phyloP scores from a whole-genome alignment of 1,284 basidiomycete species.

The Irpex sp. region DNA sequence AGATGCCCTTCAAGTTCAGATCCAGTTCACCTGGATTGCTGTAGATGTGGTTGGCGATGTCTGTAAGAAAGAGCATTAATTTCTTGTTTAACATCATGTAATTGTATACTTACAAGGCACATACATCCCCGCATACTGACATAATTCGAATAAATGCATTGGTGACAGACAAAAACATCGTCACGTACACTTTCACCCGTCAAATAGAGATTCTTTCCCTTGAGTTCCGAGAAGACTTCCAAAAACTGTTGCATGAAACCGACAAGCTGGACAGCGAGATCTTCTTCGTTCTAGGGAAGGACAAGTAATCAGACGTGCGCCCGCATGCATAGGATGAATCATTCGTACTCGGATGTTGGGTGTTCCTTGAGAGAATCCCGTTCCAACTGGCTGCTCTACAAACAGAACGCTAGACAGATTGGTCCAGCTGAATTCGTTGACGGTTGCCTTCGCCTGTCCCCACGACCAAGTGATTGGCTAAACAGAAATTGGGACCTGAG shows the following conservation, averaged over 20 bases:
- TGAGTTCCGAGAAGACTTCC: constrained; percentile 75
- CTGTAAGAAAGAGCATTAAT: constrained; percentile 39
- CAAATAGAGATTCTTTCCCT: constrained; percentile 75
- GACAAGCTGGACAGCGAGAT: constrained; percentile 69
- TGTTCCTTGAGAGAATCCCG: constrained; percentile 82
- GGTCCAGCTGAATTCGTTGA: constrained; percentile 84
- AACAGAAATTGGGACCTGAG: constrained; percentile 9
- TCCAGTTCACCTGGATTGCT: constrained; percentile 60
- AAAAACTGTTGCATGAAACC: constrained; percentile 83
- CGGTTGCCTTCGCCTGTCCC: constrained; percentile 72
- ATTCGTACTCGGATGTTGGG: constrained; percentile 67
- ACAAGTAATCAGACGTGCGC: background rate
- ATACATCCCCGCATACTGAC: constrained; percentile 71
- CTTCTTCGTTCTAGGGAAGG: constrained; percentile 63
- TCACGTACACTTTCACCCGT: constrained; percentile 76
- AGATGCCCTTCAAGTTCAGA: constrained; percentile 73
- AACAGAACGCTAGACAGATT: constrained; percentile 83
- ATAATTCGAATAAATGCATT: background rate
- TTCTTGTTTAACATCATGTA: background rate
- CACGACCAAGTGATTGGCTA: constrained; percentile 76
- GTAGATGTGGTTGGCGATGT: constrained; percentile 81
- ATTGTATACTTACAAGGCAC: constrained; percentile 53
- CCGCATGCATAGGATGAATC: background rate
- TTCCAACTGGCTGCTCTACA: constrained; percentile 89
- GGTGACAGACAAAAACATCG: background rate